Conservation (phyloP, 768 basidiomycete species). For the Kwoniella pini region DNA sequence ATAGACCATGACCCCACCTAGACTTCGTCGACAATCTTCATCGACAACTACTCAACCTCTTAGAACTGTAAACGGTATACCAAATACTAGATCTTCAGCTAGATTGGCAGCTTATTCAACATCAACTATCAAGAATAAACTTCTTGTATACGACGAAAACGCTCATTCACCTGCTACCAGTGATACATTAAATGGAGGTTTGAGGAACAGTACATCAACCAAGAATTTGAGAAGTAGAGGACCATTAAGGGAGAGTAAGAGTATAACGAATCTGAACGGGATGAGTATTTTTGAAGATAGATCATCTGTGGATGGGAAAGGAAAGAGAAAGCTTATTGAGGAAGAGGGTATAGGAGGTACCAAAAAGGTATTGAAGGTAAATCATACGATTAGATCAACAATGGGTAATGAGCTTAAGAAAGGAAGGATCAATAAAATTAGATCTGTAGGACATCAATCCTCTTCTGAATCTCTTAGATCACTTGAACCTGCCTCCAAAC, state of each 20-base stretch:
- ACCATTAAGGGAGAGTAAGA: slow-evolving; percentile 14
- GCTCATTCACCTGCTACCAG: neutral
- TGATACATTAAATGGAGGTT: neutral
- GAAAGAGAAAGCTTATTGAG: slow-evolving; percentile 1
- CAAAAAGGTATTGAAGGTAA: slow-evolving; percentile 9
- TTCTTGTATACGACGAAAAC: slow-evolving; percentile 18
- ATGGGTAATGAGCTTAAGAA: neutral
- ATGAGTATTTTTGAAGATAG: slow-evolving; percentile 1
- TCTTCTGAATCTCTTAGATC: slow-evolving; percentile 6
- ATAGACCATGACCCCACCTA: slow-evolving; percentile 18
- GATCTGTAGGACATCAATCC: slow-evolving; percentile 2
- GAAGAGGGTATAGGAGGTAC: neutral
- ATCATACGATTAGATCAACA: neutral
- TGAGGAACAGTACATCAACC: neutral
- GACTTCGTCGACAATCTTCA: slow-evolving; percentile 10
- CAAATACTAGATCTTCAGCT: slow-evolving; percentile 17
- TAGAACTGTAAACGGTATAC: neutral
- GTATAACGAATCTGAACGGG: slow-evolving; percentile 6
- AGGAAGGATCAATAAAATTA: neutral
- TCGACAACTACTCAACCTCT: slow-evolving; percentile 7
- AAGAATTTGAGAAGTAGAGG: slow-evolving; percentile 17
- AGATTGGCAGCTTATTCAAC: slow-evolving; percentile 4
- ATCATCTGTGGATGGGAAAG: neutral
- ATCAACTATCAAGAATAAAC: neutral
- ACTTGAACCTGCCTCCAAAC: neutral